phyloP scores from a whole-genome alignment of 2,329 filamentous ascomycete genomes.

The Acrocalymma vagum region DNA sequence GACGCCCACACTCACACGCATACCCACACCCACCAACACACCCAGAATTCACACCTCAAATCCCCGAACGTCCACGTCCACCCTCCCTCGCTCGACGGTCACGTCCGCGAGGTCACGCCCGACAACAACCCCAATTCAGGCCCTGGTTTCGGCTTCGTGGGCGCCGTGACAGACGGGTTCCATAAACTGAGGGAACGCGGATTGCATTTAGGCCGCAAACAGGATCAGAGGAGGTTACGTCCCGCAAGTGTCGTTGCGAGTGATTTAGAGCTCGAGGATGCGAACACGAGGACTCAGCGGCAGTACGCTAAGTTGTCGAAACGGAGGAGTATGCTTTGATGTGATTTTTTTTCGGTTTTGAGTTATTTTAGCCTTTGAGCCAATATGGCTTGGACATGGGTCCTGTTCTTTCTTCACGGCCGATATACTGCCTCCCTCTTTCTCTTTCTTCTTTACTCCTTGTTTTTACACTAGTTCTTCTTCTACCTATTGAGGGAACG shows the following conservation, averaged over 20 bases:
- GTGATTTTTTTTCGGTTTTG: too few species aligned
- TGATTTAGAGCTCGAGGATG: conserved; percentile 45
- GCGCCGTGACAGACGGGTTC: conserved; percentile 1
- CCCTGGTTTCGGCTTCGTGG: conserved; percentile 6
- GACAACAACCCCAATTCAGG: background rate
- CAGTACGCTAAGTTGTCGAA: conserved; percentile 47
- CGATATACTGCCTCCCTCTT: too few species aligned
- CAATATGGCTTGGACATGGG: too few species aligned
- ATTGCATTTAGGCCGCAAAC: conserved; percentile 21
- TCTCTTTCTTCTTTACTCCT: too few species aligned
- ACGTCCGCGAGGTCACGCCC: conserved; percentile 1
- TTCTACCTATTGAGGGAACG: too few species aligned
- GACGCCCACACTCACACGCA: conserved; percentile 16
- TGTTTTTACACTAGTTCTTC: too few species aligned
- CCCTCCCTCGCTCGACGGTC: background rate
- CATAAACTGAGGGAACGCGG: conserved; percentile 12
- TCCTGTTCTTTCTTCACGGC: too few species aligned
- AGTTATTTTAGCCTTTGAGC: too few species aligned
- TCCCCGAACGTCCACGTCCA: background rate
- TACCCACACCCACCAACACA: conserved; percentile 8
- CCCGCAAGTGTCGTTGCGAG: conserved; percentile 28
- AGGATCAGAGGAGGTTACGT: conserved; percentile 19
- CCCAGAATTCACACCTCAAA: conserved; percentile 4
- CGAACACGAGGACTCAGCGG: conserved; percentile 38
- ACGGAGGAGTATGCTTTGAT: conserved; percentile 46